Conservation (phyloP, 2,329 filamentous ascomycete species). For the Monilinia vaccinii-corymbosi region DNA sequence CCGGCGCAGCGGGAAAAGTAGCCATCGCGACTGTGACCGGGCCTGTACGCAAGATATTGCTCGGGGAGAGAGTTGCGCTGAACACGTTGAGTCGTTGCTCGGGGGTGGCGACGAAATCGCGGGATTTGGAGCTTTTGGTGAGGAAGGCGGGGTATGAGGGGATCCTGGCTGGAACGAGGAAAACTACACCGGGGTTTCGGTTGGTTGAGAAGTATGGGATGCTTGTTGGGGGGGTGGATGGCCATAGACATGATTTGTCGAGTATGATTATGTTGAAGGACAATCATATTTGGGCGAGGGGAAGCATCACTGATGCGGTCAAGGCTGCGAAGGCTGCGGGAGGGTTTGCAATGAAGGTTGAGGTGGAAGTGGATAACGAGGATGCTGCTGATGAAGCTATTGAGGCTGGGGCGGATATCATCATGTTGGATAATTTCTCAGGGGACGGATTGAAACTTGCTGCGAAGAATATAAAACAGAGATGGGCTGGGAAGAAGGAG, state of each 20-base stretch:
- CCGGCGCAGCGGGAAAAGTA: constrained; percentile 42
- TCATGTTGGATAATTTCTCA: constrained; percentile 96
- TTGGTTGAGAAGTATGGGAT: constrained; percentile 98
- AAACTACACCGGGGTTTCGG: constrained; percentile 93
- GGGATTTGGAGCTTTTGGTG: constrained; percentile 45
- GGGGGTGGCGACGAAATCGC: constrained; percentile 69
- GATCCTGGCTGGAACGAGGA: constrained; percentile 85
- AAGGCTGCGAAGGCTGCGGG: constrained; percentile 72
- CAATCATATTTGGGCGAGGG: constrained; percentile 91
- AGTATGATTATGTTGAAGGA: constrained; percentile 99
- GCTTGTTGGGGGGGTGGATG: constrained; percentile 85
- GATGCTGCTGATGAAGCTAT: constrained; percentile 88
- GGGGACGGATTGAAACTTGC: constrained; percentile 68
- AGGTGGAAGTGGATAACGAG: constrained; percentile 89
- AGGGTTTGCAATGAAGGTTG: constrained; percentile 87
- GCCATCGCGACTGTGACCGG: constrained; percentile 75
- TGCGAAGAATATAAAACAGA: constrained; percentile 65
- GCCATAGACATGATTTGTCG: constrained; percentile 82
- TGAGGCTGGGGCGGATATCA: constrained; percentile 79
- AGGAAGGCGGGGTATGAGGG: constrained; percentile 66
- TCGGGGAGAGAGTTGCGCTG: constrained; percentile 88
- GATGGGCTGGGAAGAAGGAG: constrained; percentile 64
- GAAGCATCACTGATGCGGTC: constrained; percentile 80
- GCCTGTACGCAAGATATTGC: constrained; percentile 64
- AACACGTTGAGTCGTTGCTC: constrained; percentile 88